These are phyloP conservation scores for Blastocrithidia nonstop DNA, from an alignment of 208 protist species.

Conservation along the genomic window DNA sequence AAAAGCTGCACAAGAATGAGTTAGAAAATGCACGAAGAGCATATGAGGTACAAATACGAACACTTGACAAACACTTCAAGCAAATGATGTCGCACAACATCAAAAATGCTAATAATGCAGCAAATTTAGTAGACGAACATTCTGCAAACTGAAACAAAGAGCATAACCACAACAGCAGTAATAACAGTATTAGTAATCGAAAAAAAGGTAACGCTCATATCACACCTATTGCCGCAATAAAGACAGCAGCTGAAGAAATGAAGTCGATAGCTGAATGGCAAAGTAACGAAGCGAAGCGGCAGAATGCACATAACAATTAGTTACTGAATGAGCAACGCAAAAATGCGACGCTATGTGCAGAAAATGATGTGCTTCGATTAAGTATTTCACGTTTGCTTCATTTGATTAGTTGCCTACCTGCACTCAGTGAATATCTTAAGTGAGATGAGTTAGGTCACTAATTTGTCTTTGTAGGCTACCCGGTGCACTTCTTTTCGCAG, in stretches of 20 bases:
- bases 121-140: too few relatives aligned
- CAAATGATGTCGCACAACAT: neutral
- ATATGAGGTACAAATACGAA: too few relatives aligned
- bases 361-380: constrained; percentile 33
- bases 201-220: constrained; percentile 9
- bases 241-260: constrained; percentile 7
- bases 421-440: constrained; percentile 29
- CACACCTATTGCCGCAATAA: constrained; percentile 5
- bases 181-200: constrained; percentile 11
- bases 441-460: constrained; percentile 31
- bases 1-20: too few relatives aligned
- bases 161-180: constrained; percentile 7
- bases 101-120: constrained; percentile 6
- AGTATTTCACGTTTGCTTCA: constrained; percentile 64
- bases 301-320: constrained; percentile 1
- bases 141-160: neutral
- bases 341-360: constrained; percentile 16
- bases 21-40: too few relatives aligned
- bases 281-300: neutral
- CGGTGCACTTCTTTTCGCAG: constrained; percentile 21
- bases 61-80: too few relatives aligned
- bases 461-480: constrained; percentile 62
- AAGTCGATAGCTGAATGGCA: constrained; percentile 9
- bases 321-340: constrained; percentile 9
- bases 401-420: constrained; percentile 58